A percentile compares a stretch with the other conserved stretches of the same genome.
Evolutionary conservation across 331 rosid species (phyloP).

Genomic region (Prunus yedoensis): DNA sequence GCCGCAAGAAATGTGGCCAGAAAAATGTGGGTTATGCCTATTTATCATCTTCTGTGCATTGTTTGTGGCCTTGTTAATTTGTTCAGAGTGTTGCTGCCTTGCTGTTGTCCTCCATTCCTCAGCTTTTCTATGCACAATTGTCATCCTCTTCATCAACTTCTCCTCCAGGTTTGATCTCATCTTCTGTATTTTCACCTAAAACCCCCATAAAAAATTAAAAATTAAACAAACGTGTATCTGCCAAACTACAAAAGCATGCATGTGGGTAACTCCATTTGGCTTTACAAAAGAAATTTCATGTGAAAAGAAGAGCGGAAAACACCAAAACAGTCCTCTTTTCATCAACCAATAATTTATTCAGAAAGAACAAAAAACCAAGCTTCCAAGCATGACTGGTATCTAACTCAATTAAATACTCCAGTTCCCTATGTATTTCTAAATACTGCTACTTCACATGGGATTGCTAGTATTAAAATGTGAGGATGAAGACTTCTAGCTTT

Average conservation of each 20-base stretch:
- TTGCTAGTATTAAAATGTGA: constrained; percentile 21
- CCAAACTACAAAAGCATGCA: neutral
- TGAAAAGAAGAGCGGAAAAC: neutral
- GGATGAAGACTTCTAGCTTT: constrained; percentile 25
- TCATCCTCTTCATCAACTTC: constrained; percentile 87
- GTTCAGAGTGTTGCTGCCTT: constrained; percentile 72
- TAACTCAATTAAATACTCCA: constrained; percentile 7
- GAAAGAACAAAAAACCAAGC: constrained; percentile 19
- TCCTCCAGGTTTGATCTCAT: constrained; percentile 92
- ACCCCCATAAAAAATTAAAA: neutral
- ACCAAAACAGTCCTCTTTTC: neutral
- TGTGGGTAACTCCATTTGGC: neutral
- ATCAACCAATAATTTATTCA: neutral
- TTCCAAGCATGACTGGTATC: constrained; percentile 3
- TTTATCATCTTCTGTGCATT: constrained; percentile 57
- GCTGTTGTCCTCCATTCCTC: constrained; percentile 83
- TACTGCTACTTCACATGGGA: constrained; percentile 41
- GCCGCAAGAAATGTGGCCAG: constrained; percentile 64
- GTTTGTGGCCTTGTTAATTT: constrained; percentile 54
- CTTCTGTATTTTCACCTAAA: constrained; percentile 85
- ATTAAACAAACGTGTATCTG: neutral
- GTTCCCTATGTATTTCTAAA: constrained; percentile 31
- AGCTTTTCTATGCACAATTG: constrained; percentile 79
- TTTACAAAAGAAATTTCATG: neutral
- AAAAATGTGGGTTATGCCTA: constrained; percentile 38